These are phyloP conservation scores for Ramaria sp. DNA, from an alignment of 768 basidiomycete species.

Conservation along the genomic window DNA sequence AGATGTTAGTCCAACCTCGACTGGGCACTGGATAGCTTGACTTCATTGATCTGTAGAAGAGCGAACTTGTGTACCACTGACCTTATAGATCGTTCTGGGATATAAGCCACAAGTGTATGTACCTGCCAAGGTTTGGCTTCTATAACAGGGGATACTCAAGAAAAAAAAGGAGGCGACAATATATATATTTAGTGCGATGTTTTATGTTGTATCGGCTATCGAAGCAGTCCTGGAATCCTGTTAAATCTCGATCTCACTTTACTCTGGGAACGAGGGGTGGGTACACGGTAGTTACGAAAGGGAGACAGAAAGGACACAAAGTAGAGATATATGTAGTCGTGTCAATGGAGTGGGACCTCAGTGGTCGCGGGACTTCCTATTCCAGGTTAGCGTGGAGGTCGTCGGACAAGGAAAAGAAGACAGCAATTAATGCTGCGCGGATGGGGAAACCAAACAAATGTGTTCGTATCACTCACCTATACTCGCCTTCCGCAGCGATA, in stretches of 20 bases:
- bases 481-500: conserved; percentile 90
- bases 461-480: conserved; percentile 50
- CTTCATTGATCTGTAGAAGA: too few species aligned
- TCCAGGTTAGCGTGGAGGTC: background rate
- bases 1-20: too few species aligned
- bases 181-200: background rate
- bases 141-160: too few species aligned
- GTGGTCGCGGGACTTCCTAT: conserved; percentile 84
- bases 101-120: too few species aligned
- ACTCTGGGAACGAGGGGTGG: conserved; percentile 9
- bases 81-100: too few species aligned
- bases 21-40: too few species aligned
- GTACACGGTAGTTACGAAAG: conserved; percentile 6
- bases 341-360: conserved; percentile 39
- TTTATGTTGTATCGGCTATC: background rate
- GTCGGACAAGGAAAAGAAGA: background rate
- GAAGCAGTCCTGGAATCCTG: conserved; percentile 2
- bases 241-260: background rate
- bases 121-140: too few species aligned
- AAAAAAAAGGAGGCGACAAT: too few species aligned
- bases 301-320: conserved; percentile 2
- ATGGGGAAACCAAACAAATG: background rate
- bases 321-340: background rate
- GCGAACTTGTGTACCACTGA: too few species aligned
- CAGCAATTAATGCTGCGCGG: background rate